Base-by-base conservation (phyloP, 129 eudicot genomes). In the Glebionis coronaria region DNA sequence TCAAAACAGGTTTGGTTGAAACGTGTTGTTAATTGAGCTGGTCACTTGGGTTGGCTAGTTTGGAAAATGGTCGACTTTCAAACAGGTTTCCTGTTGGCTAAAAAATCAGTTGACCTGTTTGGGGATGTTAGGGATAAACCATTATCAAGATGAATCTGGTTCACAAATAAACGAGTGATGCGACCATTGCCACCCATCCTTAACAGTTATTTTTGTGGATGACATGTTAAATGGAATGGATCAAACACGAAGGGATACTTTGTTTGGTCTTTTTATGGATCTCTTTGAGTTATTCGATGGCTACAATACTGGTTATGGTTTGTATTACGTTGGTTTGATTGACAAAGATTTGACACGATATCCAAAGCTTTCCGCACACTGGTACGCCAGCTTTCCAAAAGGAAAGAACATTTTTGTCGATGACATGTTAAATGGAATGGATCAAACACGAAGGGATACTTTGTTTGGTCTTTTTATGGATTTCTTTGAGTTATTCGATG, bases 211-310 rank as follows among this genome's bases (percentile, higher is more conserved):
- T 9, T 49, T 12, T 20, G 21, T 44, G 2, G 5, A 21, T 58
- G 35, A 31, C 16, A 40, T 79, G 66, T 38, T 69, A 20, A 56
- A 45, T 80, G 88, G 79, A 83, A 77, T 67, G 88, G 88, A 65
- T 78, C 85, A 45, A 77, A 77, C 64, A 72, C 66, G 21, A 60
- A 65, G 63, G 88, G 88, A 42, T 83, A 83, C 44, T 83, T 83
- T 74, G 71, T 63, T 9, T 83, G 88, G 88, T 80, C n/a, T 85
- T 1, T 83, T 80, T 57, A 29, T 80, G 5, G 88, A 83, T 69
- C 73, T 80, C 2, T 73, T 70, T 38, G 85, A 83, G 75, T n/a
- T 67, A 18, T 0, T 79, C 64, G 67, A 1, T 13, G 86, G 82
- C 19, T 80, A 73, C 23, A 57, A 47, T 2, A 16, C 56, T 27